Conservation (phyloP, 306 rosid species). For the Quercus suber region DNA sequence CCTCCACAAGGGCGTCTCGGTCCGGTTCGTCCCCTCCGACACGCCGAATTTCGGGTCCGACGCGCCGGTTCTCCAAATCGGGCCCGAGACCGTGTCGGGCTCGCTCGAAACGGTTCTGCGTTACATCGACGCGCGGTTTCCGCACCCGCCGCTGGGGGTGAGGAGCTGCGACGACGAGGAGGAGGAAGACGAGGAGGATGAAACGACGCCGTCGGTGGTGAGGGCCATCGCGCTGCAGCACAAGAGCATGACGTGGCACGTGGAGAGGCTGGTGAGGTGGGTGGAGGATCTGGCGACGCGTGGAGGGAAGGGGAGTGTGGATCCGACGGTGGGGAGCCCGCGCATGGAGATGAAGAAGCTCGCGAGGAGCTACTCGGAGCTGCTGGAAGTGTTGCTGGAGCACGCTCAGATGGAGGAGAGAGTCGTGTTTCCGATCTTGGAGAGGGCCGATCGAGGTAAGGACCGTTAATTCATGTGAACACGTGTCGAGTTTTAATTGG, state of each 20-base stretch:
- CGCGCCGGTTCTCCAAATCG: conserved; percentile 49
- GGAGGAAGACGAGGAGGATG: conserved; percentile 14
- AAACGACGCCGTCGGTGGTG: conserved; percentile 48
- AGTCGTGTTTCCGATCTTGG: conserved; percentile 72
- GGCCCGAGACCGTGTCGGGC: conserved; percentile 64
- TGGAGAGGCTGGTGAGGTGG: conserved; percentile 77
- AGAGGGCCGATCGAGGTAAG: conserved; percentile 71
- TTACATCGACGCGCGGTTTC: conserved; percentile 61
- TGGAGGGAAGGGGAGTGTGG: conserved; percentile 58
- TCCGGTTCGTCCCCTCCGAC: conserved; percentile 40
- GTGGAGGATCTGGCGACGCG: conserved; percentile 65
- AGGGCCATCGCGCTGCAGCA: conserved; percentile 58
- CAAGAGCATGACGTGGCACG: conserved; percentile 62
- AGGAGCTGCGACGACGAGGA: neutral
- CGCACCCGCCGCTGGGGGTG: conserved; percentile 36
- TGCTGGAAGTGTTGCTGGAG: conserved; percentile 74
- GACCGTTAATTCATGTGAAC: neutral
- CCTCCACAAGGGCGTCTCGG: conserved; percentile 51
- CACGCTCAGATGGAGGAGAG: conserved; percentile 91
- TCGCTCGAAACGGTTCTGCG: conserved; percentile 55
- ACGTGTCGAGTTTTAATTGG: too few relatives aligned
- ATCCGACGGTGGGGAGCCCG: conserved; percentile 71
- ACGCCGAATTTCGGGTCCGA: conserved; percentile 29
- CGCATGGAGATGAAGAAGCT: conserved; percentile 77
- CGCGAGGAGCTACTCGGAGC: conserved; percentile 67